Evolutionary conservation across 2,329 filamentous ascomycete genomes (phyloP), one percentile per base, ranked within the genome.

Genomic region (Penicillium nordicum): DNA sequence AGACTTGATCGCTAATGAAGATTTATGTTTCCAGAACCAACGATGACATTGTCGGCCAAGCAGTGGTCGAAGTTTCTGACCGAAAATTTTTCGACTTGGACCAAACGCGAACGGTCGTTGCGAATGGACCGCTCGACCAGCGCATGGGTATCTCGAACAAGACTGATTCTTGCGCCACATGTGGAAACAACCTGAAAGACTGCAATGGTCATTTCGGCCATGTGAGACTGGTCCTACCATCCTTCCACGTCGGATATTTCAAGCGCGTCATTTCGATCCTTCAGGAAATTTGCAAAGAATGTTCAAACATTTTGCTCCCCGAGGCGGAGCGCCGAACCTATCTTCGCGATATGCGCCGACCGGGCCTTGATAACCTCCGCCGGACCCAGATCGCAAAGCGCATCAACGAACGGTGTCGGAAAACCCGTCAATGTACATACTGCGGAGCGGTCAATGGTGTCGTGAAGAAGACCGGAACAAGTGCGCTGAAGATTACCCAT

Each of bases 201-300:
- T 99, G 94, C 74, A 94, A 91, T 65, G 94, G 94, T 12, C 94
- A 99, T 74, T 99, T 97, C 69, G 94, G 94, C 45, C 88, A 97
- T 75, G 89, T 99, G 67, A 87, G 90, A 68, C 84, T 99, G 14
- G 90, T 93, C 1, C 80, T 99, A 50, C 94, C 94, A 4, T 91
- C 89, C 42, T 97, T 97, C 70, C 94, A 99, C 71, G 92, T 97
- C 63, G 94, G 94, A 37, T 99, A 97, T 72, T 84, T 99, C 67
- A 94, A 92, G 72, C 92, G 95, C 72, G 91, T 94, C 62, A 93
- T 96, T 70, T 88, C 87, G 43, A 92, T 96, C 54, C 81, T 99
- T 25, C 92, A 97, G 72, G 89, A 94, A 69, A 95, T 99, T 63
- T 99, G 94, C 86, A 99, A 96, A 79, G 87, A 92, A 69, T 99